phyloP scores from a whole-genome alignment of 805 yeast species.

The Cyberlindnera lachancei region DNA sequence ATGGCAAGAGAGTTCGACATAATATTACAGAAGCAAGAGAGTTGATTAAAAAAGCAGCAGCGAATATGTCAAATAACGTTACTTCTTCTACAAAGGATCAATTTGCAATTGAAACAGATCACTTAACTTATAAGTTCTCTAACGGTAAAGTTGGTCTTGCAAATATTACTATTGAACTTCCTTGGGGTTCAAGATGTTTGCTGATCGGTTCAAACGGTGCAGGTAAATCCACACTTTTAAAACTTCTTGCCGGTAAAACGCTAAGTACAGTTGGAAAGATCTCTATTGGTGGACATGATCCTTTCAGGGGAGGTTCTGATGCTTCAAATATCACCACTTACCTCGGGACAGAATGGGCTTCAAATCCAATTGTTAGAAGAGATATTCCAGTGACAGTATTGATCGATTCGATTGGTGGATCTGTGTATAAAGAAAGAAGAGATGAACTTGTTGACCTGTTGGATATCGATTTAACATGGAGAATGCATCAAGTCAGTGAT shows the following conservation, averaged over 20 bases:
- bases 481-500: slow-evolving; percentile 86
- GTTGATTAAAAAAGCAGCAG: no score
- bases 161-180: slow-evolving; percentile 52
- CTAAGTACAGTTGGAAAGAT: slow-evolving; percentile 69
- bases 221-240: slow-evolving; percentile 85
- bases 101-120: slow-evolving; percentile 51
- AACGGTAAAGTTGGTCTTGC: slow-evolving; percentile 56
- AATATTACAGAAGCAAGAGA: no score
- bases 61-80: no score
- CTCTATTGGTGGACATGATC: slow-evolving; percentile 75
- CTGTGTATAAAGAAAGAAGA: slow-evolving; percentile 61
- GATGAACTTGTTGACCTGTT: slow-evolving; percentile 67
- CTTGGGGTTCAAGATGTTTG: slow-evolving; percentile 68
- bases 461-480: slow-evolving; percentile 85
- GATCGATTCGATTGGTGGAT: slow-evolving; percentile 78
- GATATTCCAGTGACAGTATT: slow-evolving; percentile 84
- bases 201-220: slow-evolving; percentile 96
- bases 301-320: slow-evolving; percentile 56
- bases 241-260: slow-evolving; percentile 86
- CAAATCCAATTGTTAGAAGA: slow-evolving; percentile 79
- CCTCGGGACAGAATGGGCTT: slow-evolving; percentile 97
- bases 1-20: no score
- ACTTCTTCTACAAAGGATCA: slow-evolving; percentile 1
- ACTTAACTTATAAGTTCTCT: slow-evolving; percentile 65
- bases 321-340: slow-evolving; percentile 57